Percentiles rank a stretch among this genome's conserved stretches.
Evolutionary conservation across 2,329 filamentous ascomycete species (phyloP).

Genomic region (Pestalotiopsis sp.): DNA sequence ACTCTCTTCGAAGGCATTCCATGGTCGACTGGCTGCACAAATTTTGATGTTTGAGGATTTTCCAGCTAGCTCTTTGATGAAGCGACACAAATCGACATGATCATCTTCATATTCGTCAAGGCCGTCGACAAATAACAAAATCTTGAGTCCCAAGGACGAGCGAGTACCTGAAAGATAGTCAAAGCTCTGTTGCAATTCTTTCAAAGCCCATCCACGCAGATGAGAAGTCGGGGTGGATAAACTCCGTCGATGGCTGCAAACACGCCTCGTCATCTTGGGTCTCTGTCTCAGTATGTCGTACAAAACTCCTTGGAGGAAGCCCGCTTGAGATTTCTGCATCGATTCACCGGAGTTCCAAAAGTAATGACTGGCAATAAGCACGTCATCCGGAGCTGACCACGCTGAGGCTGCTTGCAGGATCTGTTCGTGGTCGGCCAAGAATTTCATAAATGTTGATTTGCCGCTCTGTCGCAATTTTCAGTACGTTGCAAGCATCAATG

Average conservation of each 20-base stretch:
- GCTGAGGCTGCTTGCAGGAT: background rate
- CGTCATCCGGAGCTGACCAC: constrained; percentile 26
- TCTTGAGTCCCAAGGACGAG: constrained; percentile 11
- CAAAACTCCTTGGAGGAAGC: constrained; percentile 27
- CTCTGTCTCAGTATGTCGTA: constrained; percentile 18
- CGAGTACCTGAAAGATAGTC: background rate
- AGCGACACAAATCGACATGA: constrained; percentile 17
- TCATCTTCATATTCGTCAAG: constrained; percentile 31
- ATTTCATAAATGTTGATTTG: constrained; percentile 24
- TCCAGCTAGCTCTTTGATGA: constrained; percentile 15
- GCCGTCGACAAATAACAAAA: constrained; percentile 34
- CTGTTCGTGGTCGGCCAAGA: constrained; percentile 11
- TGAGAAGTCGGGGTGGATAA: too few relatives aligned
- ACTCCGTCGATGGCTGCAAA: background rate
- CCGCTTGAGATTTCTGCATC: constrained; percentile 32
- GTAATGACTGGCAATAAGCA: constrained; percentile 31
- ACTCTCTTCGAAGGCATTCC: constrained; percentile 27
- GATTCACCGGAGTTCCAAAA: constrained; percentile 33
- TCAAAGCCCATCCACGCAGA: background rate
- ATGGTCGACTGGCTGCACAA: constrained; percentile 29
- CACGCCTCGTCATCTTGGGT: background rate
- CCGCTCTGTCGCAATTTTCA: constrained; percentile 14
- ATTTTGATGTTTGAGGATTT: constrained; percentile 19
- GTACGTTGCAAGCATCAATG: background rate
- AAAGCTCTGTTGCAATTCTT: background rate